phyloP scores from a whole-genome alignment of 2,329 filamentous ascomycete genomes.

The Teratosphaeria viscida region DNA sequence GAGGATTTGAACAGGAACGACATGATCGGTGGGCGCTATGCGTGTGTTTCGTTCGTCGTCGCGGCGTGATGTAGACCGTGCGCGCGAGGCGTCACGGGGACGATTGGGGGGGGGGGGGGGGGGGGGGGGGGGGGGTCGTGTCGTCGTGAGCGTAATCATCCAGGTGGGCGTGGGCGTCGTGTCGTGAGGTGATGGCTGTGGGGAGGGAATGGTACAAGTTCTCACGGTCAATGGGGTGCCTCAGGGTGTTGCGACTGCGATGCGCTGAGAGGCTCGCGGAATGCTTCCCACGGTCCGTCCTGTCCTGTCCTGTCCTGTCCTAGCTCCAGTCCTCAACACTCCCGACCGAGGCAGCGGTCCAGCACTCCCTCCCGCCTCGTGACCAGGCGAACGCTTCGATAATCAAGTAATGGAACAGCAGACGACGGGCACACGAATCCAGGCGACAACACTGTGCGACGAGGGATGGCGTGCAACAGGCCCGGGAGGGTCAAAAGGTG shows the following conservation, averaged over 20 bases:
- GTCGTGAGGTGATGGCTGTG: not conserved
- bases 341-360: not conserved
- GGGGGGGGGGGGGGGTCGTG: not conserved
- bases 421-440: not conserved
- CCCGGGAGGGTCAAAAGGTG: not conserved
- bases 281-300: not conserved
- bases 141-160: not conserved
- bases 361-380: not conserved
- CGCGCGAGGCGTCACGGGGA: not conserved
- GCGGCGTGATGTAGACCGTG: not conserved
- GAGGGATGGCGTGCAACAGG: not conserved
- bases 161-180: not conserved
- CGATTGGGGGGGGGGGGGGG: not conserved
- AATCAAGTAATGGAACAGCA: not conserved
- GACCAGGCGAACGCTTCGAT: not conserved
- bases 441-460: not conserved
- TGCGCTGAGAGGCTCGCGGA: not conserved
- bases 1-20: constrained; percentile 44
- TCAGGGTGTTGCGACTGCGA: not conserved
- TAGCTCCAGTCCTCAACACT: not conserved
- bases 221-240: not conserved
- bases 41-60: not conserved
- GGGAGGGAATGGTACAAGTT: not conserved
- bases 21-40: constrained; percentile 22
- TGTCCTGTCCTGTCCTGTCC: too few relatives aligned